Evolutionary conservation across 169 alveolate genomes (phyloP).

Genomic region (Eimeria praecox): DNA sequence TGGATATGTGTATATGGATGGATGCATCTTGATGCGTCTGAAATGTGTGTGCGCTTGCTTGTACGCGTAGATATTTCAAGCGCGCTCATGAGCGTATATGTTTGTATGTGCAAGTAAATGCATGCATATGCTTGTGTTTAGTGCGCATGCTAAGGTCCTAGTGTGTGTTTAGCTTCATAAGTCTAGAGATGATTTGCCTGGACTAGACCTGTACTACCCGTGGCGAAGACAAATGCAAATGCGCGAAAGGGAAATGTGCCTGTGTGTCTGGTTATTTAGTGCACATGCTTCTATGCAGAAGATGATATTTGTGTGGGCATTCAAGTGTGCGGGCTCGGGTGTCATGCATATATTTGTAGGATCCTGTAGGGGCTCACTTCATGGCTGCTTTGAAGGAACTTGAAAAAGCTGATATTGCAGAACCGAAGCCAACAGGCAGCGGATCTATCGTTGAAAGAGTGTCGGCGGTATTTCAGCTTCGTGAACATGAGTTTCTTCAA

Average conservation of each 20-base stretch:
- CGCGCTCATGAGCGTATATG: background rate
- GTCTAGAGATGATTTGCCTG: background rate
- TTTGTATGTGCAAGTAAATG: background rate
- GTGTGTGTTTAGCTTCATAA: background rate
- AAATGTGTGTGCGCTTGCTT: background rate
- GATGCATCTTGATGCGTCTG: background rate
- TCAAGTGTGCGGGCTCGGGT: background rate
- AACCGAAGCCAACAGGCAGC: background rate
- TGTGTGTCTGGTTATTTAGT: background rate
- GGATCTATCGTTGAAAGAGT: slow-evolving; percentile 79
- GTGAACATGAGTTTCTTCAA: slow-evolving; percentile 80
- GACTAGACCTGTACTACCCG: background rate
- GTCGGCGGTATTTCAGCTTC: slow-evolving; percentile 82
- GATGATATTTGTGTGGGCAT: background rate
- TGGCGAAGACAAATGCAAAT: background rate
- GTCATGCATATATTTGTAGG: slow-evolving; percentile 6
- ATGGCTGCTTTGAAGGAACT: slow-evolving; percentile 78
- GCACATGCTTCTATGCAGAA: background rate
- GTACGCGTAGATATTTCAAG: background rate
- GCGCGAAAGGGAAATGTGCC: background rate
- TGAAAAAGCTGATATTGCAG: slow-evolving; percentile 42
- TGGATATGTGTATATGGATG: background rate
- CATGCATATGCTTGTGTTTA: background rate
- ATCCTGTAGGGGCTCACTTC: slow-evolving; percentile 83
- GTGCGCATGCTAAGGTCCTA: background rate